Evolutionary conservation across 106 monocot species (phyloP).

Genomic region (Xerophyta viscosa): DNA sequence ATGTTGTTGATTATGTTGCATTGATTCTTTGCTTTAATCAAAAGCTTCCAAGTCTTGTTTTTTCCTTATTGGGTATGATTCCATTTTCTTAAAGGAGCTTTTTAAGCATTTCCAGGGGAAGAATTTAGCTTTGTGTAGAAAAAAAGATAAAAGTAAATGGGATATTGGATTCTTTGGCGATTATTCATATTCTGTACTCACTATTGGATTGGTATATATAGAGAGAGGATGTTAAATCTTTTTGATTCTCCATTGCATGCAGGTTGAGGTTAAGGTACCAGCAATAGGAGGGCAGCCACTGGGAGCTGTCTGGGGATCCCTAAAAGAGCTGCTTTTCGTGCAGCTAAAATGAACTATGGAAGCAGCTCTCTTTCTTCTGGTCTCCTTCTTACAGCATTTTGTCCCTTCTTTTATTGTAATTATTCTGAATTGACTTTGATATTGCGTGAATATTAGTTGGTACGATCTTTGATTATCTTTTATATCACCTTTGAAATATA

Average conservation of each 20-base stretch:
- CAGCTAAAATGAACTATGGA: constrained; percentile 46
- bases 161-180: background rate
- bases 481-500: constrained; percentile 9
- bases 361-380: constrained; percentile 74
- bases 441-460: background rate
- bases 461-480: background rate
- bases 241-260: constrained; percentile 4
- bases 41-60: constrained; percentile 1
- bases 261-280: background rate
- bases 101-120: background rate
- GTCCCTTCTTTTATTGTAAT: background rate
- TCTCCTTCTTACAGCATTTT: constrained; percentile 23
- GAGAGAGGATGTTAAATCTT: background rate
- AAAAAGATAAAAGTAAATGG: background rate
- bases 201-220: background rate
- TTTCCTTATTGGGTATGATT: background rate
- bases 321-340: constrained; percentile 8
- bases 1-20: background rate
- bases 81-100: background rate
- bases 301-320: background rate
- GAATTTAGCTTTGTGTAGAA: too few species aligned
- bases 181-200: background rate
- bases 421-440: too few species aligned
- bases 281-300: background rate
- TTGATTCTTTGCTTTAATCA: background rate